phyloP scores from a whole-genome alignment of 176 grass and related monocot genomes.

The Cocos nucifera region DNA sequence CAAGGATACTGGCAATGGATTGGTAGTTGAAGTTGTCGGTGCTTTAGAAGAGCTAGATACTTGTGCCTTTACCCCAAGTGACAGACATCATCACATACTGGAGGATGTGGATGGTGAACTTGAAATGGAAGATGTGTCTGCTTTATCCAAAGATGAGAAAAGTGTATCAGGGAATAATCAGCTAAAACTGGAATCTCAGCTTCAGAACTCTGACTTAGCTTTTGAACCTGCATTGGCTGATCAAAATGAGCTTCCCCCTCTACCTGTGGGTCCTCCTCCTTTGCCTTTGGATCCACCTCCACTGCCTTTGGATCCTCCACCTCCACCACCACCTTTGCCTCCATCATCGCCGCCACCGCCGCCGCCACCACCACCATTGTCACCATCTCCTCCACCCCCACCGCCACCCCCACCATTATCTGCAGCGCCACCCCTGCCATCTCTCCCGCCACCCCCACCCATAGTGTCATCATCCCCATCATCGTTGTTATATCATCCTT shows the following conservation, averaged over 20 bases:
- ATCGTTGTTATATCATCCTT: conserved; percentile 43
- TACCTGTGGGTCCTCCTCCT: conserved; percentile 48
- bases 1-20: conserved; percentile 25
- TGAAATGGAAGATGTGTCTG: conserved; percentile 48
- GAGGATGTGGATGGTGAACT: conserved; percentile 33
- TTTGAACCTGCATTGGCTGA: conserved; percentile 26
- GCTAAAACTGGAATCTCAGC: conserved; percentile 5
- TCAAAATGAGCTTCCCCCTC: conserved; percentile 46
- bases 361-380: conserved; percentile 38
- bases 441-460: conserved; percentile 34
- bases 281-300: conserved; percentile 62
- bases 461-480: conserved; percentile 46
- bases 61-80: conserved; percentile 23
- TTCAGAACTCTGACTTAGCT: conserved; percentile 10
- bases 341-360: conserved; percentile 75
- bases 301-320: not conserved
- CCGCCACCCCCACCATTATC: conserved; percentile 44
- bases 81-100: conserved; percentile 19
- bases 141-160: conserved; percentile 30
- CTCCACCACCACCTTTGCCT: conserved; percentile 35
- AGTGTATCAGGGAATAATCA: conserved; percentile 24
- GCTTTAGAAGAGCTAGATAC: conserved; percentile 34
- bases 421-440: conserved; percentile 50
- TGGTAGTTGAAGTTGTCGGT: conserved; percentile 25
- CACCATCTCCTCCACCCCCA: conserved; percentile 39